Conservation (phyloP, 2,329 filamentous ascomycete genomes). For the Elsinoe arachidis region DNA sequence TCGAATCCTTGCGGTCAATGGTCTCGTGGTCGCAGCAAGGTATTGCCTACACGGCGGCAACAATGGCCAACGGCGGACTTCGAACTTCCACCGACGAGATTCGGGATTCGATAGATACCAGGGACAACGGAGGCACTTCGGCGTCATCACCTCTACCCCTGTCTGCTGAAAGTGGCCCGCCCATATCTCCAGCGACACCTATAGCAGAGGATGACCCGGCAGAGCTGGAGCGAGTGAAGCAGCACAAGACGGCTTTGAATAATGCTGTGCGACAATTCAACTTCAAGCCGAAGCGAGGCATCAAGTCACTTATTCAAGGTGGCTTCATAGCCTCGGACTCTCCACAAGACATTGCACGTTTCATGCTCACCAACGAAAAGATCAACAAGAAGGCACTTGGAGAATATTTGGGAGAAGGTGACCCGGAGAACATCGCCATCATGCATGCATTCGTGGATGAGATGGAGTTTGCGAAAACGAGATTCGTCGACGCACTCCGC, state of each 20-base stretch:
- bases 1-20: conserved; percentile 79
- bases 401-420: conserved; percentile 89
- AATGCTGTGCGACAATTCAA: conserved; percentile 91
- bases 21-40: conserved; percentile 84
- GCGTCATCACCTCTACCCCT: conserved; percentile 31
- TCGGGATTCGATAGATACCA: conserved; percentile 69
- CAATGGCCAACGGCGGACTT: conserved; percentile 31
- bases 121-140: conserved; percentile 45
- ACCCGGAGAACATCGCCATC: conserved; percentile 84
- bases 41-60: conserved; percentile 40
- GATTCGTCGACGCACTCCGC: conserved; percentile 86
- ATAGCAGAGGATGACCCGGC: conserved; percentile 75
- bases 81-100: conserved; percentile 50
- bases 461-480: conserved; percentile 86
- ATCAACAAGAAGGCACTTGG: conserved; percentile 88
- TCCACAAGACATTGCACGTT: conserved; percentile 74
- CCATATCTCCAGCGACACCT: conserved; percentile 35
- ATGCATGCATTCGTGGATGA: conserved; percentile 97
- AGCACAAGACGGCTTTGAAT: conserved; percentile 81
- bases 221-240: conserved; percentile 90
- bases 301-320: conserved; percentile 73
- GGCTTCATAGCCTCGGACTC: conserved; percentile 77
- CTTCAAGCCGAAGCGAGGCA: conserved; percentile 90
- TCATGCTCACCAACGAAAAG: conserved; percentile 71
- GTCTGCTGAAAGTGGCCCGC: conserved; percentile 36